Evolutionary conservation across 108 stramenopile genomes (phyloP).

Genomic region (Skeletonema marinoi): DNA sequence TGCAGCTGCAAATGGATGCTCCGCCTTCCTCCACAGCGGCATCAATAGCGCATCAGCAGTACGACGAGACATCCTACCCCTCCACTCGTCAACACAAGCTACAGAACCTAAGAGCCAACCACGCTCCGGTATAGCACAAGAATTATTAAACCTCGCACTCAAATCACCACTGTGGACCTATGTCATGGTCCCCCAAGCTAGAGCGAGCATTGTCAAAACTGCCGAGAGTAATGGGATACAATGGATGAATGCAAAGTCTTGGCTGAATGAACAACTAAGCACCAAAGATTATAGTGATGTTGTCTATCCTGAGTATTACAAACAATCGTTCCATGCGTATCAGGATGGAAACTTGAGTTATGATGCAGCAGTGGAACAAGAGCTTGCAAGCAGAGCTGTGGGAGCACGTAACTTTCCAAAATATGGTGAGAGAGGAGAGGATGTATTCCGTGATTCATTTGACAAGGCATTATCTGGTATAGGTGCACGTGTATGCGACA

Average conservation of each 20-base stretch:
- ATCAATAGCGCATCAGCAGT: neutral
- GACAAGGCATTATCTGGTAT: constrained; percentile 58
- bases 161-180: constrained; percentile 74
- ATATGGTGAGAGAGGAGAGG: constrained; percentile 66
- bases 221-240: constrained; percentile 80
- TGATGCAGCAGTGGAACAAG: constrained; percentile 81
- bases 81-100: neutral
- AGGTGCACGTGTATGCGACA: constrained; percentile 47
- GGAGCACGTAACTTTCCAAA: constrained; percentile 82
- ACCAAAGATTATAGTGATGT: constrained; percentile 19
- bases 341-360: constrained; percentile 73
- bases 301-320: constrained; percentile 55
- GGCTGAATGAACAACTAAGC: constrained; percentile 38
- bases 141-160: constrained; percentile 59
- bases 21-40: neutral
- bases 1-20: neutral
- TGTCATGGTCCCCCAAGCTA: constrained; percentile 78
- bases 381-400: constrained; percentile 71
- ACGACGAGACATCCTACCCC: neutral
- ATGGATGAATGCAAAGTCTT: constrained; percentile 58
- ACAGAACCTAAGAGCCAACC: constrained; percentile 16
- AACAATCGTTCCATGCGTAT: constrained; percentile 76
- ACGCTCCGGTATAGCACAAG: constrained; percentile 63
- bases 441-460: constrained; percentile 77
- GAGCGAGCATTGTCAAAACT: constrained; percentile 70